Evolutionary conservation across 1,284 basidiomycete species (phyloP).

Genomic region (Sanghuangporus baumii): DNA sequence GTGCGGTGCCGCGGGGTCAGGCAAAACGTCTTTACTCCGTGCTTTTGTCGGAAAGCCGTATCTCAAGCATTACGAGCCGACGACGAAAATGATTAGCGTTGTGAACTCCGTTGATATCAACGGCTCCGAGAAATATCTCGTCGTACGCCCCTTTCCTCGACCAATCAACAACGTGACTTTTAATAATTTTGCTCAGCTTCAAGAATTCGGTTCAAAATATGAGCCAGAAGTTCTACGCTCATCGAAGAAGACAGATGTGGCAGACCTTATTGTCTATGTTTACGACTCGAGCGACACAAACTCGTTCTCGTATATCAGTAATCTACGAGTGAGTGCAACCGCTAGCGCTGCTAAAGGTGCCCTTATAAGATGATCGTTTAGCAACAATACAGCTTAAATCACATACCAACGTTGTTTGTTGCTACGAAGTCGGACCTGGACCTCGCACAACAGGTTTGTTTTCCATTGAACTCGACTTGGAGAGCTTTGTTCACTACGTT

Average conservation of each 20-base stretch:
- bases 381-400: conserved; percentile 96
- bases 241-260: conserved; percentile 85
- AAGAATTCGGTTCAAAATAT: conserved; percentile 95
- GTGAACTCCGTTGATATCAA: conserved; percentile 95
- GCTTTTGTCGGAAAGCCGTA: conserved; percentile 84
- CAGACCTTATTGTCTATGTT: conserved; percentile 93
- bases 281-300: conserved; percentile 98
- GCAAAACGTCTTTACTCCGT: conserved; percentile 85
- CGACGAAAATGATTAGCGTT: conserved; percentile 84
- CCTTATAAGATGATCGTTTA: conserved; percentile 29
- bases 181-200: conserved; percentile 50
- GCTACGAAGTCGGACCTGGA: conserved; percentile 98
- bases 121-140: conserved; percentile 93
- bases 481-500: background rate
- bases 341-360: background rate
- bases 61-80: conserved; percentile 72
- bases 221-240: conserved; percentile 89
- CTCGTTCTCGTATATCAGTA: conserved; percentile 97
- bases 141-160: conserved; percentile 50
- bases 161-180: conserved; percentile 1
- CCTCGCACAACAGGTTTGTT: conserved; percentile 81
- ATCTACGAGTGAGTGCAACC: conserved; percentile 67
- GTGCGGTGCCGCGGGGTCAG: conserved; percentile 92
- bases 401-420: conserved; percentile 94
- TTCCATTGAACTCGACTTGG: conserved; percentile 5